A percentile compares a stretch with the other conserved stretches of the same genome.
phyloP scores from a whole-genome alignment of 1,139 yeast genomes.

The Taphrina flavorubra region DNA sequence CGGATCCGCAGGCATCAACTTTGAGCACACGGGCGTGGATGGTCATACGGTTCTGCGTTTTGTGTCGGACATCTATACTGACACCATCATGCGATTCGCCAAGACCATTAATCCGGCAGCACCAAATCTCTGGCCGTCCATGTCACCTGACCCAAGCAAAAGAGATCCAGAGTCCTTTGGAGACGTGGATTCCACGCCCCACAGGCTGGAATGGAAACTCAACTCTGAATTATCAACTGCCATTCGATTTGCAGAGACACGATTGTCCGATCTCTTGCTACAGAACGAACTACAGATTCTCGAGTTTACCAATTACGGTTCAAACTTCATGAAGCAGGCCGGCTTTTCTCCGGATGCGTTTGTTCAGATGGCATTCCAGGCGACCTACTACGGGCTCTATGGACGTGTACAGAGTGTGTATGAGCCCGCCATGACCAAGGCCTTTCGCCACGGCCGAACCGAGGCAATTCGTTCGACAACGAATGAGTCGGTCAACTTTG shows the following conservation, averaged over 20 bases:
- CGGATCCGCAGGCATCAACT: conserved; percentile 91
- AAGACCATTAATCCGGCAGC: conserved; percentile 79
- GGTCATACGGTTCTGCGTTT: conserved; percentile 90
- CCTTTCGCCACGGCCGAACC: conserved; percentile 85
- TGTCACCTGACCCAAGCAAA: conserved; percentile 58
- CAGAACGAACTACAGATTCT: conserved; percentile 86
- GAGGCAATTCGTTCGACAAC: conserved; percentile 89
- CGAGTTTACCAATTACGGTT: conserved; percentile 78
- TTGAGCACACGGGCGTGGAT: conserved; percentile 94
- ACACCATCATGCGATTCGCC: conserved; percentile 85
- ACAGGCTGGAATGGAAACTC: conserved; percentile 87
- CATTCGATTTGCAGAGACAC: conserved; percentile 86
- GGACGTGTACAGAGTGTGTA: conserved; percentile 93
- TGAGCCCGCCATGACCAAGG: conserved; percentile 95
- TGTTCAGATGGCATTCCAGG: conserved; percentile 92
- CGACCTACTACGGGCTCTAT: conserved; percentile 87
- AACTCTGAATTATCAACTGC: conserved; percentile 79
- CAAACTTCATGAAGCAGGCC: conserved; percentile 77
- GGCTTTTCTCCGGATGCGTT: conserved; percentile 94
- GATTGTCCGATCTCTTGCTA: conserved; percentile 82
- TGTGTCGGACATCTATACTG: conserved; percentile 89
- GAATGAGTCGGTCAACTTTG: conserved; percentile 77
- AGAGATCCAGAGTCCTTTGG: conserved; percentile 56
- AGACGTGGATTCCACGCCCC: conserved; percentile 63
- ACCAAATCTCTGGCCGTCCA: conserved; percentile 73